Evolutionary conservation across 2,329 filamentous ascomycete species (phyloP).

Genomic region (Colletotrichum horii): DNA sequence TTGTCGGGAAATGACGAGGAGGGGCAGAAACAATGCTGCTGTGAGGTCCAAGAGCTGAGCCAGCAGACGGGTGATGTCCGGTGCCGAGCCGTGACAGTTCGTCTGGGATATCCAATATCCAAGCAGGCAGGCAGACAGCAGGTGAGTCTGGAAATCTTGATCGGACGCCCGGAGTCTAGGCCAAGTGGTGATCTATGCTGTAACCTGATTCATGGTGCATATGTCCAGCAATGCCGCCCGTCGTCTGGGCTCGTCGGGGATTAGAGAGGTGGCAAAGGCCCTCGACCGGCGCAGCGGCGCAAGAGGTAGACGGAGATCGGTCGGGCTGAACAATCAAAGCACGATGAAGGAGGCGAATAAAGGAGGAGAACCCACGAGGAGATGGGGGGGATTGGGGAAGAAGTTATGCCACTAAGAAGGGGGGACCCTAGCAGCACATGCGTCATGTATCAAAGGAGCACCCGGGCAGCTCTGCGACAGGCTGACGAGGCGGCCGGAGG

Average conservation of each 20-base stretch:
- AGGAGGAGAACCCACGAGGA: slow-evolving; percentile 6
- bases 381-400: slow-evolving; percentile 17
- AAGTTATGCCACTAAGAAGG: slow-evolving; percentile 19
- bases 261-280: background rate
- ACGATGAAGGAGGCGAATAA: background rate
- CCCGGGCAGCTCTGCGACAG: slow-evolving; percentile 22
- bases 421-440: slow-evolving; percentile 21
- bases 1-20: background rate
- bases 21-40: slow-evolving; percentile 6
- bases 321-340: slow-evolving; percentile 1
- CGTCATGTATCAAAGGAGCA: slow-evolving; percentile 25
- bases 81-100: slow-evolving; percentile 6
- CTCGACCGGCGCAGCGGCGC: background rate
- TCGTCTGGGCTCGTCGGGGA: slow-evolving; percentile 17
- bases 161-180: slow-evolving; percentile 14
- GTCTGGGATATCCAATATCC: background rate
- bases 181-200: slow-evolving; percentile 24
- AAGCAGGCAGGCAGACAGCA: background rate
- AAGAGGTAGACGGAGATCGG: background rate
- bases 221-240: slow-evolving; percentile 37
- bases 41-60: background rate
- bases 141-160: slow-evolving; percentile 9
- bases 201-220: slow-evolving; percentile 31
- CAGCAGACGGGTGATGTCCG: slow-evolving; percentile 4
- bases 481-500: slow-evolving; percentile 12